These are phyloP conservation scores for Zygotorulaspora chibaensis DNA, from an alignment of 805 yeast species.

Conservation along the genomic window DNA sequence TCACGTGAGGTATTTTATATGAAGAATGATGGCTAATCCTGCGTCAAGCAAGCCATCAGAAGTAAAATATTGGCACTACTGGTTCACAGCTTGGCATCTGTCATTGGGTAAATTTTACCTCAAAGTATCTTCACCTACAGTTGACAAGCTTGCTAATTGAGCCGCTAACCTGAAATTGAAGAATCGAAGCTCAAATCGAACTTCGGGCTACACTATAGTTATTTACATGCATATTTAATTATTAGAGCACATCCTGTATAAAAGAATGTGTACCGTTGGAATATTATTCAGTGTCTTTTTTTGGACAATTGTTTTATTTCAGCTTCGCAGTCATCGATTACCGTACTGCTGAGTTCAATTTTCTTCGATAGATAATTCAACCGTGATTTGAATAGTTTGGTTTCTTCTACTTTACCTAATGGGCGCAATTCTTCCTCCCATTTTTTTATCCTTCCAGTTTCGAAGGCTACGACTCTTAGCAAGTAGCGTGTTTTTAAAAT, in stretches of 20 bases:
- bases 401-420: constrained; percentile 48
- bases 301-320: constrained; percentile 36
- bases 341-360: constrained; percentile 55
- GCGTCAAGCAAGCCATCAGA: too few species aligned
- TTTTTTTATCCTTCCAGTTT: constrained; percentile 55
- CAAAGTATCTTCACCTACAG: too few species aligned
- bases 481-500: constrained; percentile 63
- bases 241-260: neutral
- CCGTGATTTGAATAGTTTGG: constrained; percentile 56
- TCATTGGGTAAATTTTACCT: too few species aligned
- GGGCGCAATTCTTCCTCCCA: constrained; percentile 69
- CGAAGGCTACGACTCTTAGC: constrained; percentile 50
- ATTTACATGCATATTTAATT: neutral
- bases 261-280: neutral
- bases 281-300: constrained; percentile 4
- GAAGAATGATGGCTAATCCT: too few species aligned
- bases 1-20: too few species aligned
- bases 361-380: constrained; percentile 63
- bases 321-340: constrained; percentile 46
- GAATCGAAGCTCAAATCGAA: too few species aligned
- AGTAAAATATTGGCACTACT: too few species aligned
- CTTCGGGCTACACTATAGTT: neutral
- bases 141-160: too few species aligned
- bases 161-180: too few species aligned
- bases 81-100: too few species aligned